Evolutionary conservation across 352 stramenopile genomes (phyloP), one percentile per base, ranked within the genome.

Genomic region (Pythium sukuiense): DNA sequence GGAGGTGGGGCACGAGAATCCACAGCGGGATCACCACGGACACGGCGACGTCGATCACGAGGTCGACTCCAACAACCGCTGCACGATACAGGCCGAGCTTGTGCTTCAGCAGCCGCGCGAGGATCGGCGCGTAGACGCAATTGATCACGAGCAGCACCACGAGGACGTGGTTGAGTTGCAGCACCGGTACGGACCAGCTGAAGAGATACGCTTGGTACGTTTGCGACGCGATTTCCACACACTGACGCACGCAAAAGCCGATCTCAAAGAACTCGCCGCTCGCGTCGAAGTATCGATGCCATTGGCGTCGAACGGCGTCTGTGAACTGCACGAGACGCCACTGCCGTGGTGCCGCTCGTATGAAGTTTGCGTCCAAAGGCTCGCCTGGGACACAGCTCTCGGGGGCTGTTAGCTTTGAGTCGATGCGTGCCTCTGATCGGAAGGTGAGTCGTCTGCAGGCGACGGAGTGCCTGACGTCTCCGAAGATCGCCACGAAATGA

Each of bases 131-230:
- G 53, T 32, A 68, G 16, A 56, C 43, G 30, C 52, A 61, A 14
- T 61, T 68, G 18, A 62, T 29, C 29, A 68, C 13, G 2, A 68
- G 4, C 27, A 62, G 18, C 13, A 16, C 39, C 13, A 61, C 54
- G 37, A 57, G 30, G 4, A 55, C 9, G 5, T 45, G 61, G 53
- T 68, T 68, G 24, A 68, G 16, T 2, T n/a, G 14, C 1, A 32
- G 9, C 20, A 16, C 26, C 13, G 52, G 41, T 6, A 68, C 45
- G 26, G 52, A 9, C 9, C 12, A 45, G 53, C 61, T 68, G 53
- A 68, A 52, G 61, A 61, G 45, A 30, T 68, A 60, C 39, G 61
- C 45, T 26, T 68, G 61, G 53, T 68, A 60, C 24, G 60, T 66
- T 37, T 60, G 60, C 11, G 39, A 12, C 2, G 11, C 35, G 35